Base-by-base conservation (phyloP, 306 rosid species). In the Chamaecrista fasciculata region DNA sequence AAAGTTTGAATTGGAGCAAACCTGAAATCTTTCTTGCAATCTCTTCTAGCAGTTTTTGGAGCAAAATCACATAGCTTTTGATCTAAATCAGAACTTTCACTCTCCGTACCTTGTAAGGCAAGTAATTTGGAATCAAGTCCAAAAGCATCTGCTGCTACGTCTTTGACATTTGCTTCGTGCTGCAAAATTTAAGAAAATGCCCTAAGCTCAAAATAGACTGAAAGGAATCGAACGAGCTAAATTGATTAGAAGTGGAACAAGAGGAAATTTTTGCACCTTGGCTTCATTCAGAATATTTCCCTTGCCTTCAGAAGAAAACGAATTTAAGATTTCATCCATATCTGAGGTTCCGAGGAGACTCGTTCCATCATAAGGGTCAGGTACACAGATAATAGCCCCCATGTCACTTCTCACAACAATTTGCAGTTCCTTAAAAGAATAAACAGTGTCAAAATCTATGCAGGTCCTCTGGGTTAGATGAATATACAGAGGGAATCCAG, bases 11-110 rank as follows among this genome's bases (percentile, higher is more conserved):
- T 59, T 18, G 75, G 37, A 80, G 80, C 50, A 73, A 76, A 75
- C 66, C 73, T 62, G 64, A 72, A 25, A 51, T 59, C 85, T 69
- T 48, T 83, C 66, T 56, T 50, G 70, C 70, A 51, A 71, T 44
- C 74, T 57, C 83, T 76, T 24, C 9, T 75, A 34, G 75, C 76
- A 60, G 49, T 24, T 75, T 79, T 71, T 46, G 69, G 25, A 56
- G 66, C 39, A 70, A 82, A 62, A 43, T 83, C 89, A 36, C 84
- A 64, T 6, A 62, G 70, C 57, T 66, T 82, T 69, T 66, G 37
- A 51, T 84, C 86, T 52, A 70, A 51, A 75, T 73, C 81, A 78
- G 70, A 81, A 16, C 78, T 79, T 61, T 23, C 80, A 72, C 56
- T 43, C 52, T 78, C 74, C 24, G 23, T 50, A 31, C 49, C 66